Evolutionary conservation across 495 filamentous ascomycete species (phyloP).

Genomic region (Penicillium canariense): DNA sequence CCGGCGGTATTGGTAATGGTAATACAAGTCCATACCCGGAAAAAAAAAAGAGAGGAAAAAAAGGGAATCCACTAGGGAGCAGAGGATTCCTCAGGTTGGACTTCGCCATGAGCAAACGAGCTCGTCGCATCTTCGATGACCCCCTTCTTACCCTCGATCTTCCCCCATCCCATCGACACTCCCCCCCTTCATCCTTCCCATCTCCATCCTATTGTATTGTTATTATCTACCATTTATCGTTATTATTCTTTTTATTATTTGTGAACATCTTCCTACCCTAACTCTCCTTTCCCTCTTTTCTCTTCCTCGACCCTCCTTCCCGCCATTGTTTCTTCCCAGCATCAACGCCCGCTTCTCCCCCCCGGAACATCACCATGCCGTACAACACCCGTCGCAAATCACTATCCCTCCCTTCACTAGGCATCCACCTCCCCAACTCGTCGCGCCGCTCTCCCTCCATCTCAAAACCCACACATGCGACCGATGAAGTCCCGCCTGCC

Average conservation of each 20-base stretch:
- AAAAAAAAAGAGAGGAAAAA: conserved; percentile 20
- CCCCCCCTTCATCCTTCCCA: background rate
- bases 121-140: conserved; percentile 26
- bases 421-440: conserved; percentile 84
- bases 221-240: background rate
- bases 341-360: background rate
- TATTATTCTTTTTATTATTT: background rate
- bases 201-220: background rate
- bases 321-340: conserved; percentile 1
- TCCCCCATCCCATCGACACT: background rate
- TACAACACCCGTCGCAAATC: conserved; percentile 99
- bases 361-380: conserved; percentile 60
- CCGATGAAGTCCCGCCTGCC: conserved; percentile 58
- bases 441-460: conserved; percentile 67
- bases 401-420: conserved; percentile 86
- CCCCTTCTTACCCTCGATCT: conserved; percentile 12
- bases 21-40: conserved; percentile 9
- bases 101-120: conserved; percentile 17
- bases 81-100: conserved; percentile 30
- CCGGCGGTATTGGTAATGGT: conserved; percentile 4
- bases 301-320: conserved; percentile 11
- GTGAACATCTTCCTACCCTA: conserved; percentile 21
- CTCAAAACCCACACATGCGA: conserved; percentile 50
- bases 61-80: conserved; percentile 12
- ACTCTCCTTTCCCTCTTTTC: conserved; percentile 17